Evolutionary conservation across 2,329 filamentous ascomycete genomes (phyloP).

Genomic region (Coniochaeta sp.): DNA sequence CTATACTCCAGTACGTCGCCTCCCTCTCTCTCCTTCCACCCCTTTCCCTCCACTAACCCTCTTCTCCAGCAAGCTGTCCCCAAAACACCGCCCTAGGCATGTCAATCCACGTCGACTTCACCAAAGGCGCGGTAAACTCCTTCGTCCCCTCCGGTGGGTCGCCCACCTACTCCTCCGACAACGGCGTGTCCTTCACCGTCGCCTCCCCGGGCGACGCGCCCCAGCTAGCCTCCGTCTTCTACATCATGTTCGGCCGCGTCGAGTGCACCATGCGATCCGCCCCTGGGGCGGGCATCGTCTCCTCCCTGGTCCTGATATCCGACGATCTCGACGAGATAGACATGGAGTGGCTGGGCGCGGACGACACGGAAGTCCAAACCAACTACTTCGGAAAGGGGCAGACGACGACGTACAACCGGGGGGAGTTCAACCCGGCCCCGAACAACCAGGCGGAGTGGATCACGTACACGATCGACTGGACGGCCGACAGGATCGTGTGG

Average conservation of each 20-base stretch:
- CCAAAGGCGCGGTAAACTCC: constrained; percentile 66
- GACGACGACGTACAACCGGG: constrained; percentile 79
- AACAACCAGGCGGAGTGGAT: constrained; percentile 70
- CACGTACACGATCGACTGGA: constrained; percentile 92
- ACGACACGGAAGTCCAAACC: constrained; percentile 73
- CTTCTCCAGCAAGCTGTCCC: constrained; percentile 51
- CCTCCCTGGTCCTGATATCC: constrained; percentile 83
- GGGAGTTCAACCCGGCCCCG: constrained; percentile 65
- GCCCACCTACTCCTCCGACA: constrained; percentile 67
- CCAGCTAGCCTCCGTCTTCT: constrained; percentile 83
- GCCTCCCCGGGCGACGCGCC: constrained; percentile 73
- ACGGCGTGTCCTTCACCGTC: constrained; percentile 80
- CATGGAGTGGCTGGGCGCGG: constrained; percentile 87
- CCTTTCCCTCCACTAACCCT: constrained; percentile 6
- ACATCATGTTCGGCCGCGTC: constrained; percentile 98
- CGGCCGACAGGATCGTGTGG: constrained; percentile 77
- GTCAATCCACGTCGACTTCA: constrained; percentile 80
- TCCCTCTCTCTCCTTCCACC: constrained; percentile 4
- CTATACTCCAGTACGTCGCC: constrained; percentile 17
- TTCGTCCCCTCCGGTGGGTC: constrained; percentile 63
- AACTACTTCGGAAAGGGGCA: constrained; percentile 97
- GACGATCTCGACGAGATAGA: constrained; percentile 95
- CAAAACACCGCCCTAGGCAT: constrained; percentile 74
- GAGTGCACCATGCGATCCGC: constrained; percentile 81
- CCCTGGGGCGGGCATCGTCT: constrained; percentile 86